Evolutionary conservation across 2,329 filamentous ascomycete genomes (phyloP), one percentile per base, ranked within the genome.

Genomic region (Juglanconis juglandina): DNA sequence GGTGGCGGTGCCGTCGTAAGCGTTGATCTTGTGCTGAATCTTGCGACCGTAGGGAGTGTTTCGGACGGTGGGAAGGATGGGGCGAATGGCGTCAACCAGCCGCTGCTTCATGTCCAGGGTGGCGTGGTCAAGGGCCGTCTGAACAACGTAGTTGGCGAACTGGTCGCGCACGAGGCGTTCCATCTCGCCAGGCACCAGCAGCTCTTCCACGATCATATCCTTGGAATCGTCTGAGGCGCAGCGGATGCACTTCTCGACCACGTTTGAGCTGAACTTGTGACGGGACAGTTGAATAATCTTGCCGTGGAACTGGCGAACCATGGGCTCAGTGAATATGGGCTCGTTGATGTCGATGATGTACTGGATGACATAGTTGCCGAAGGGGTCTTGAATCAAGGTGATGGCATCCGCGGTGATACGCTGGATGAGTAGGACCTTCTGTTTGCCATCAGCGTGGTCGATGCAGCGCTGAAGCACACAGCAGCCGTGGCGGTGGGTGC

Each of bases 201-300:
- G 88, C 77, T 98, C 95, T 41, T 90, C 85, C 61, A 97, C 89
- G 76, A 99, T 88, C 73, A 88, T 81, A 68, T 92, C 89, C 72
- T 89, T 92, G 55, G 89, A 89, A 9, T 84, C 79, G 32, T 86
- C 80, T 62, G 90, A 86, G 41, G 93, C 88, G 71, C 92, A 96
- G 59, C 95, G 92, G 61, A 98, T 79, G 69, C 90, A 93, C 75
- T 99, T 99, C 79, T 99, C 95, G 65, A 99, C 94, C 60, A 99
- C 95, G 68, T 99, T 99, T 70, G 95, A 98, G 78, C 92, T 97
- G 79, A 99, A 99, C 77, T 99, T 99, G 79, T 99, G 95, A 73
- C 92, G 93, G 5, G 95, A 98, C 14, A 84, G 84, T 75, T 75
- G 83, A 70, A 73, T 89, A 79, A 85, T 91, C 80, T 81, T 82